Base-by-base conservation (phyloP, 108 stramenopile genomes). In the Fistulifera solaris region DNA sequence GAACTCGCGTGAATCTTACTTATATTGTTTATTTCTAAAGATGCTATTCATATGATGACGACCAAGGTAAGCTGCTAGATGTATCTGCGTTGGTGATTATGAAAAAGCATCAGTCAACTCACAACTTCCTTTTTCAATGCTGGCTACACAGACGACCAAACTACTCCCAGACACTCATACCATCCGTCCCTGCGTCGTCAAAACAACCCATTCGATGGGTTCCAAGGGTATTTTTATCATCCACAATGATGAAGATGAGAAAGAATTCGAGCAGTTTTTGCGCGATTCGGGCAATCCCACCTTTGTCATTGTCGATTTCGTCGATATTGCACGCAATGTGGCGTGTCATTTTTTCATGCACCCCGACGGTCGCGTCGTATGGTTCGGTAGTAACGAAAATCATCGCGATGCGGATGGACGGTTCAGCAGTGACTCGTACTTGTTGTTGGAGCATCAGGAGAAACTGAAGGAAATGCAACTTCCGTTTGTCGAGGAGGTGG, bases 321-420 rank as follows among this genome's bases (percentile, higher is more conserved):
- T 67, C 14, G 66, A 67, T 38, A 67, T 67, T 48, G 7, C 42
- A 35, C 66, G 66, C 38, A 67, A 67, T 38, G 60, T 61, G 27
- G 66, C 66, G 8, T 67, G 66, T 46, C 66, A 67, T 54, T 67
- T 67, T 41, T 67, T 61, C 54, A 60, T 67, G 52, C 66, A 67
- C 48, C 66, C 66, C 1, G 48, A 60, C 48, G 66, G 66, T 1
- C 47, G 25, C 42, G 46, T 61, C 19, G 54, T 53, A 3, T 67
- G 66, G 66, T 61, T 67, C 48, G 66, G 66, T 16, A 58, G 57
- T 42, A 67, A 67, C 54, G 66, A 67, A 46, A 67, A 67, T 49
- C 27, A 61, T 17, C 59, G 66, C 5, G 16, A 31, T 38, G 27
- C 53, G 19, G 66, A 67, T 49, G 66, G 66, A 16, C 22, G 22